Evolutionary conservation across 2,329 filamentous ascomycete genomes (phyloP), one percentile per base, ranked within the genome.

Genomic region (Fusarium caatingaense): DNA sequence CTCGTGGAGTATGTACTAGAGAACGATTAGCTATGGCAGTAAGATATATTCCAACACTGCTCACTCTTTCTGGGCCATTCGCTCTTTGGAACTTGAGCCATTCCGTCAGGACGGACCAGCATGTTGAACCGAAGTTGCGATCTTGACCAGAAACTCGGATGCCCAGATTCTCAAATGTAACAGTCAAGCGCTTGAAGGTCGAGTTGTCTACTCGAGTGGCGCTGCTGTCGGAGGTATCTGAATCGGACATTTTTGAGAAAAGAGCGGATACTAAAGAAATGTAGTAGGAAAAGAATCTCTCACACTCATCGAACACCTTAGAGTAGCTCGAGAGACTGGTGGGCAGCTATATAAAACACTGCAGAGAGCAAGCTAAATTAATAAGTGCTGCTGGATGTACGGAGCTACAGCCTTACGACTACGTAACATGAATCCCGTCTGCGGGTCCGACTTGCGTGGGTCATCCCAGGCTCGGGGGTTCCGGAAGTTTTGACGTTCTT

Each of bases 1-100:
- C 6, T 25, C 50, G 18, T 53, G 50, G 8, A 53, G 7, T 8
- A 53, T 53, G 21, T 53, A 37, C 50, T 53, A 11, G 4, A 6
- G 8, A 2, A 13, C 0, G 2, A 7, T 53, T 30, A 30, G 15
- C 20, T 8, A 2, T 8, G 11, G 2, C 13, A 1, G 8, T 1
- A 6, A 16, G 6, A 20, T 3, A n/a, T 0, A 15, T 10, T 3
- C 9, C 3, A 23, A 5, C 2, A 7, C 48, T 11, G 1, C 32
- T 16, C 4, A 53, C 49, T 16, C 49, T 41, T 28, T 53, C 21
- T 2, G 49, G n/a, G 2, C n/a, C 6, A 3, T 18, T 28, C 6
- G 18, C 13, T 9, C 13, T n/a, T 16, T n/a, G 15, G 18, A 15
- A 18, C 8, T 12, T n/a, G 23, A 53, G 11, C 13, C 34, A 41